A percentile compares a stretch with the other conserved stretches of the same genome.
phyloP scores from a whole-genome alignment of 2,329 filamentous ascomycete genomes.

The Colletotrichum cordylinicola region DNA sequence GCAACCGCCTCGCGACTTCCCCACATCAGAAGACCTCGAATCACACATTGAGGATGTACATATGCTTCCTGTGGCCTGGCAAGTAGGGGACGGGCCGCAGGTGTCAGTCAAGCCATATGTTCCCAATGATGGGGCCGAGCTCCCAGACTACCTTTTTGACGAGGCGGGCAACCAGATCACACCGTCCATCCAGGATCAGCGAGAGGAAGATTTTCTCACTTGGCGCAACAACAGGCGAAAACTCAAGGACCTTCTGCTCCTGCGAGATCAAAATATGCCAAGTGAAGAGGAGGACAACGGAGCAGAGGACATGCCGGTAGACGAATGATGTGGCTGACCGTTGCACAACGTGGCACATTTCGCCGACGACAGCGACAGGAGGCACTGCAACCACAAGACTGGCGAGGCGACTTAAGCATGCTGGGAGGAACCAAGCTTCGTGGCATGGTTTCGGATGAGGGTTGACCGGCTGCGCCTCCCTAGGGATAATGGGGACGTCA shows the following conservation, averaged over 20 bases:
- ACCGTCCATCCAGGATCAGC: constrained; percentile 58
- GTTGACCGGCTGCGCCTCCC: constrained; percentile 15
- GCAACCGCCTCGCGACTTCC: neutral
- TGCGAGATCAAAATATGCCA: constrained; percentile 51
- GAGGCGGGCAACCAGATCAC: constrained; percentile 61
- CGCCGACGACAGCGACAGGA: neutral
- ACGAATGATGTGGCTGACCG: neutral
- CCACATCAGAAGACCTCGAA: constrained; percentile 40
- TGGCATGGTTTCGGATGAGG: constrained; percentile 14
- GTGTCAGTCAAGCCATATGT: constrained; percentile 14
- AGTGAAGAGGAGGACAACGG: constrained; percentile 44
- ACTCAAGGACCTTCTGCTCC: constrained; percentile 48
- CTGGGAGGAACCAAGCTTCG: constrained; percentile 4
- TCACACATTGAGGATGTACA: constrained; percentile 61
- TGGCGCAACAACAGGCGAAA: constrained; percentile 48
- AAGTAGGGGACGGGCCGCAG: constrained; percentile 62
- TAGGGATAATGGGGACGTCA: neutral
- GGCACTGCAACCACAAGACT: neutral
- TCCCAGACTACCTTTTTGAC: constrained; percentile 59
- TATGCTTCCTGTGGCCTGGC: constrained; percentile 59
- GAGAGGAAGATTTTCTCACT: constrained; percentile 53
- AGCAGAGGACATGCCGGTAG: constrained; percentile 18
- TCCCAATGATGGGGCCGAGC: constrained; percentile 25
- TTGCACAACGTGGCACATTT: neutral
- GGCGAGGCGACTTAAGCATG: neutral